Evolutionary conservation across 345 rosid species (phyloP).

Genomic region (Ceriops decandra): DNA sequence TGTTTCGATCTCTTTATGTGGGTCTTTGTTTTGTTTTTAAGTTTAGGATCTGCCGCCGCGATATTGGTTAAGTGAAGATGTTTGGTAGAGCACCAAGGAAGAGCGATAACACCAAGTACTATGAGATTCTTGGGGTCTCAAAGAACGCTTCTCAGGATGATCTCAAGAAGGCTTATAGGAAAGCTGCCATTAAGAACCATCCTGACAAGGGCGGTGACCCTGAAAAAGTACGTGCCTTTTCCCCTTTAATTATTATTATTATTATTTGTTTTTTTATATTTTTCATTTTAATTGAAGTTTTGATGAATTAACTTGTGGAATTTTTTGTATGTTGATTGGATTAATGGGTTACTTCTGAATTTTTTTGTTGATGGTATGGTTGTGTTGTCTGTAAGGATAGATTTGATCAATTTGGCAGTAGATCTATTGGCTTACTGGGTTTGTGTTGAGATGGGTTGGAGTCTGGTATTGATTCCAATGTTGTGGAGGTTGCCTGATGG

Average conservation of each 20-base stretch:
- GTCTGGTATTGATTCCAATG: neutral
- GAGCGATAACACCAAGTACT: constrained; percentile 63
- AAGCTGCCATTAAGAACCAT: constrained; percentile 68
- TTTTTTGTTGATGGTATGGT: neutral
- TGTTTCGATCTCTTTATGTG: neutral
- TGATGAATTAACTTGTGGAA: neutral
- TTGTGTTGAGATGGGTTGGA: neutral
- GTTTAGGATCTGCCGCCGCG: neutral
- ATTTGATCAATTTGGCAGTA: neutral
- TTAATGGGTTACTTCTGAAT: neutral
- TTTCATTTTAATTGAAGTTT: too few species aligned
- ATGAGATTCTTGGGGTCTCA: constrained; percentile 61
- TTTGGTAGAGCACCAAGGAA: constrained; percentile 66
- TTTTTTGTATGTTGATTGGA: neutral
- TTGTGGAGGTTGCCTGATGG: neutral
- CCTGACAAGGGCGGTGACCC: constrained; percentile 77
- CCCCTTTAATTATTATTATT: too few species aligned
- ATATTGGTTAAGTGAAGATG: constrained; percentile 26
- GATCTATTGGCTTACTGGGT: neutral
- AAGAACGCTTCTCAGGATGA: constrained; percentile 51
- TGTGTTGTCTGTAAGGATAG: neutral
- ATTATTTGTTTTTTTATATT: neutral
- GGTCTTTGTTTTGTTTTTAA: neutral
- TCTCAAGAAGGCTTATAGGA: constrained; percentile 63
- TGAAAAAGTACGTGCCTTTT: constrained; percentile 40